Conservation (phyloP, 2,329 filamentous ascomycete genomes). For the Hypoxylon rubiginosum region DNA sequence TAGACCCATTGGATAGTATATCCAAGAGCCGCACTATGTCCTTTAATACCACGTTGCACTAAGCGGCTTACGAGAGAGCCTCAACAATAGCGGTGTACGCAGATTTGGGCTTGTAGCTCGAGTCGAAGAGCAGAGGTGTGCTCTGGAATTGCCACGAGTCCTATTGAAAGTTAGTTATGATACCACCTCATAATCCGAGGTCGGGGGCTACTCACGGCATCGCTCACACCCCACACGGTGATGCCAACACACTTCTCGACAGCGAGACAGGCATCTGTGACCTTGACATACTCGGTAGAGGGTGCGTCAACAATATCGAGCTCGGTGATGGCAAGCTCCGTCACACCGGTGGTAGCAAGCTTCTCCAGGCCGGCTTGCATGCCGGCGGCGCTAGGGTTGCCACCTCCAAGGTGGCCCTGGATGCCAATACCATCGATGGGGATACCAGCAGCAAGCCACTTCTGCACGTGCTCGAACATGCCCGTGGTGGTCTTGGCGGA, state of each 20-base stretch:
- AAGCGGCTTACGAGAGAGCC: conserved; percentile 24
- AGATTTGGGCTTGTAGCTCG: conserved; percentile 34
- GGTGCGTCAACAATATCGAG: conserved; percentile 65
- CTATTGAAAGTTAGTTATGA: conserved; percentile 20
- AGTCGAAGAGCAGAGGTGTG: conserved; percentile 37
- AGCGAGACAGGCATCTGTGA: conserved; percentile 60
- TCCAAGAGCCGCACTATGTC: neutral
- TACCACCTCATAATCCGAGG: neutral
- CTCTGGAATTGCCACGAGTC: conserved; percentile 40
- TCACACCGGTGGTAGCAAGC: conserved; percentile 58
- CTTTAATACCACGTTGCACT: neutral
- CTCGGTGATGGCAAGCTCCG: conserved; percentile 69
- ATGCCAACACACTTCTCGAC: conserved; percentile 65
- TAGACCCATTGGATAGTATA: neutral
- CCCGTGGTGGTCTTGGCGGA: conserved; percentile 67
- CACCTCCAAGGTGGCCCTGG: conserved; percentile 60
- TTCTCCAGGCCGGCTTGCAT: conserved; percentile 58
- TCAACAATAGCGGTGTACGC: conserved; percentile 38
- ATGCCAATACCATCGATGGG: conserved; percentile 71
- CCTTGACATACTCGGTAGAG: conserved; percentile 59
- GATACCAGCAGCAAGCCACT: conserved; percentile 64
- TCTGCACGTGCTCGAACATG: conserved; percentile 63
- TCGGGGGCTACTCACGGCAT: conserved; percentile 36
- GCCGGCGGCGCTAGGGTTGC: conserved; percentile 54
- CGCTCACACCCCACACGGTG: conserved; percentile 58